Evolutionary conservation across 2,329 filamentous ascomycete species (phyloP), one percentile per base, ranked within the genome.

Genomic region (Setomelanomma holmii): DNA sequence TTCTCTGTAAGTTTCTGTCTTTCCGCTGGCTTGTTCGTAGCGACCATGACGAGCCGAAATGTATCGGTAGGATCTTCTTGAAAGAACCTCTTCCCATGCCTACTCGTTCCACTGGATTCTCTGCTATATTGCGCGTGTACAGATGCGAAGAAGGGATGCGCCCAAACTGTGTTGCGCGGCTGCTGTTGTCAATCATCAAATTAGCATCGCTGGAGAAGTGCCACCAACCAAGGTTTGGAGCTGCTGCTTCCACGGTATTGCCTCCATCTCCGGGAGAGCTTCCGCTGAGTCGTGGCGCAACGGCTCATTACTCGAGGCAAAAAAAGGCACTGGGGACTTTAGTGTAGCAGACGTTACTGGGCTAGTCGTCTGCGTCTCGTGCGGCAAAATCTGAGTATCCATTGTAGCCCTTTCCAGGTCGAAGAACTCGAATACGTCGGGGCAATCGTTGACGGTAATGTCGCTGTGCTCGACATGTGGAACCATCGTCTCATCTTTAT

Each of bases 391-490:
- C 12, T 30, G 33, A 14, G n/a, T 35, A 16, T 35, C 33, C 7
- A 14, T 16, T 35, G 33, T 8, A 34, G 49, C 49, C 4, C 35
- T 24, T 6, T 45, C 5, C 21, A 45, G 16, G 35, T 51, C 42
- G 24, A 51, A 51, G 38, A 51, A 51, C 12, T 51, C 49, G 21
- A 34, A 40, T 5, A 35, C 40, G 3, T 27, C 34, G 16, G 35
- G 27, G 24, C n/a, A 17, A 40, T 45, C 10, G 16, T 45, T 40
- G 21, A 40, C n/a, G 2, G 40, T 22, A 20, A 16, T 40, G 17
- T 27, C 23, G 35, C 21, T 23, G n/a, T n/a, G 3, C 19, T 14
- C 42, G n/a, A 10, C 33, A 14, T 20, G 27, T 36, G 42, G 24
- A 34, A 16, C 14, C n/a, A 16, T 35, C 33, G 10, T 6, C 14